Conservation (phyloP, 164 flowering plant genomes). For the Chimonanthus praecox region DNA sequence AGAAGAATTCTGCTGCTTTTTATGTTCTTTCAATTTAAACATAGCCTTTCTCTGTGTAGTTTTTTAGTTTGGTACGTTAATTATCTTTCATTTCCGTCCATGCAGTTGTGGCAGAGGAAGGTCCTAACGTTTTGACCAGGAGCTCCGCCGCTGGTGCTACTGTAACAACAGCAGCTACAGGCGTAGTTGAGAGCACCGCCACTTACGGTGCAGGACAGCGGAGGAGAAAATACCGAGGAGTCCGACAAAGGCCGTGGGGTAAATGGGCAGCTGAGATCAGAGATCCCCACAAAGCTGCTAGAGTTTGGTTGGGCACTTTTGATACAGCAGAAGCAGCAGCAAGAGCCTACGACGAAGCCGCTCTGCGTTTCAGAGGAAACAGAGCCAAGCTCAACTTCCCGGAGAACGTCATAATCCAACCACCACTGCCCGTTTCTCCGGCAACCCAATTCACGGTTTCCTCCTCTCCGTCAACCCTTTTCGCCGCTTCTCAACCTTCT, state of each 20-base stretch:
- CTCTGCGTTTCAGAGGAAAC: constrained; percentile 71
- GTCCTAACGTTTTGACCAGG: not conserved
- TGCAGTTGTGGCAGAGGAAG: constrained; percentile 4
- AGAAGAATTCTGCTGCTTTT: too few relatives aligned
- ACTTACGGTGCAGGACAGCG: constrained; percentile 29
- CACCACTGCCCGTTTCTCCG: constrained; percentile 16
- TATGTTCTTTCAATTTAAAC: not conserved
- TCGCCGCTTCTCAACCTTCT: constrained; percentile 5
- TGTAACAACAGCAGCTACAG: not conserved
- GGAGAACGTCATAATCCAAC: constrained; percentile 37
- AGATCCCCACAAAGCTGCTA: constrained; percentile 71
- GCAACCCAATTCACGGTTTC: constrained; percentile 13
- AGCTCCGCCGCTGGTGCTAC: not conserved
- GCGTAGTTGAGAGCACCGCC: not conserved
- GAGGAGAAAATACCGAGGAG: constrained; percentile 64
- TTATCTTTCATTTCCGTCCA: not conserved
- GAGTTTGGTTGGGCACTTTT: constrained; percentile 79
- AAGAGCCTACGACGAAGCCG: constrained; percentile 69
- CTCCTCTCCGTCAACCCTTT: constrained; percentile 19
- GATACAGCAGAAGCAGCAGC: constrained; percentile 82
- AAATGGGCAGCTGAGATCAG: constrained; percentile 86
- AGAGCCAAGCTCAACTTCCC: constrained; percentile 78
- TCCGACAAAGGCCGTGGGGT: constrained; percentile 77
- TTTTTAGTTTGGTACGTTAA: not conserved
- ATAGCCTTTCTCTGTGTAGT: not conserved